Evolutionary conservation across 1,139 yeast genomes (phyloP).

Genomic region (Pneumocystis canis): DNA sequence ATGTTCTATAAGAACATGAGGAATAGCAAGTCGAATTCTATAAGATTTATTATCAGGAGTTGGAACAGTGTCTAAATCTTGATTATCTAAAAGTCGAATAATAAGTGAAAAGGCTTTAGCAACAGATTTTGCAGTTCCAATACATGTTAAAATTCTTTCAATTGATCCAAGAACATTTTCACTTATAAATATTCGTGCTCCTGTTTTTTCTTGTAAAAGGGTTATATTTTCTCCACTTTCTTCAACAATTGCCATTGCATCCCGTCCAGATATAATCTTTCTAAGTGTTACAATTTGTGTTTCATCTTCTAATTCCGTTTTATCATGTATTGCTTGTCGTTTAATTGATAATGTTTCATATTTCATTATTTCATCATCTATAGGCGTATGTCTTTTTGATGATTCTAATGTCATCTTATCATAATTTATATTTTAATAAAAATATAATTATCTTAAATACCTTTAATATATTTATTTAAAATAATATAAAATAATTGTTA

Average conservation of each 20-base stretch:
- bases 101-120: constrained; percentile 32
- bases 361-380: not conserved
- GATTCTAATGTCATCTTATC: not conserved
- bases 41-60: constrained; percentile 26
- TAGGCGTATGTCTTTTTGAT: not conserved
- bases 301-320: not conserved
- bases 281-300: constrained; percentile 11
- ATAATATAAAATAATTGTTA: not conserved
- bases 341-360: not conserved
- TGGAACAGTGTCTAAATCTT: not conserved
- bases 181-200: constrained; percentile 59
- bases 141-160: constrained; percentile 61
- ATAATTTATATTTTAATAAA: not conserved
- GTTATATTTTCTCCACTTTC: constrained; percentile 10
- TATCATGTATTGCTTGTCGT: not conserved
- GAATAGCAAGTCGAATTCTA: constrained; percentile 50
- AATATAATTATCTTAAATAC: not conserved
- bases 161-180: constrained; percentile 61
- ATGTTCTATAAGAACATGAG: constrained; percentile 70
- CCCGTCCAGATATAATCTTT: constrained; percentile 14
- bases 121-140: constrained; percentile 67
- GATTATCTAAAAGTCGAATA: not conserved
- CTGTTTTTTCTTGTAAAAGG: constrained; percentile 46
- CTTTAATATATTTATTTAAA: not conserved
- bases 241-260: constrained; percentile 16